Evolutionary conservation across 768 basidiomycete species (phyloP).

Genomic region (Gelatoporia subvermispora): DNA sequence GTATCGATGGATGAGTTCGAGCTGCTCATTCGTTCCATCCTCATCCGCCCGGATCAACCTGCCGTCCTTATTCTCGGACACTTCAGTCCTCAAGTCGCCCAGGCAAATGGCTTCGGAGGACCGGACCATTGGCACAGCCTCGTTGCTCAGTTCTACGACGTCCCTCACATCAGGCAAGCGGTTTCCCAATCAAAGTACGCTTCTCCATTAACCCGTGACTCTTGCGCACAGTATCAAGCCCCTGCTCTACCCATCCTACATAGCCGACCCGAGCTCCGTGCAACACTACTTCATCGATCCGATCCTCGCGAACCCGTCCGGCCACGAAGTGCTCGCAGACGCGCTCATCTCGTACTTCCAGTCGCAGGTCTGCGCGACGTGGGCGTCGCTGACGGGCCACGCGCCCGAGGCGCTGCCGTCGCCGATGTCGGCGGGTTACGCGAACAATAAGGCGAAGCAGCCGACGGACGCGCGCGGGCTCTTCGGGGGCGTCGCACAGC

Average conservation of each 20-base stretch:
- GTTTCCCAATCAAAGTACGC: background rate
- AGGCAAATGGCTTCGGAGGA: constrained; percentile 76
- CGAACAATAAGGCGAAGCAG: constrained; percentile 32
- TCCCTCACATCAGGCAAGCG: constrained; percentile 76
- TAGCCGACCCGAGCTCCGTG: constrained; percentile 61
- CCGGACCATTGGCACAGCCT: constrained; percentile 86
- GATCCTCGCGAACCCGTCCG: constrained; percentile 71
- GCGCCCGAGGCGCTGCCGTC: constrained; percentile 55
- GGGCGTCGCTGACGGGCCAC: constrained; percentile 67
- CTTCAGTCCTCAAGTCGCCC: constrained; percentile 83
- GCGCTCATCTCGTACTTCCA: constrained; percentile 90
- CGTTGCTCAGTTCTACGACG: constrained; percentile 96
- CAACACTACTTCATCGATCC: constrained; percentile 77
- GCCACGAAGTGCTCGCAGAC: constrained; percentile 88
- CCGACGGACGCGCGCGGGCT: constrained; percentile 54
- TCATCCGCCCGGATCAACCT: constrained; percentile 85
- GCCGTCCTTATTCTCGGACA: constrained; percentile 95
- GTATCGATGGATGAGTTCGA: constrained; percentile 83
- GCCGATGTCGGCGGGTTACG: constrained; percentile 24
- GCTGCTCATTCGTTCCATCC: constrained; percentile 85
- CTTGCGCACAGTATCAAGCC: constrained; percentile 60
- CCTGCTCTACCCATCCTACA: constrained; percentile 76
- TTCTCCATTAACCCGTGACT: background rate
- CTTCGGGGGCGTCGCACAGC: constrained; percentile 81
- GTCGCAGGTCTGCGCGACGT: constrained; percentile 81